A percentile compares a stretch with the other conserved stretches of the same genome.
Evolutionary conservation across 345 rosid species (phyloP).

Genomic region (Salix brachista): DNA sequence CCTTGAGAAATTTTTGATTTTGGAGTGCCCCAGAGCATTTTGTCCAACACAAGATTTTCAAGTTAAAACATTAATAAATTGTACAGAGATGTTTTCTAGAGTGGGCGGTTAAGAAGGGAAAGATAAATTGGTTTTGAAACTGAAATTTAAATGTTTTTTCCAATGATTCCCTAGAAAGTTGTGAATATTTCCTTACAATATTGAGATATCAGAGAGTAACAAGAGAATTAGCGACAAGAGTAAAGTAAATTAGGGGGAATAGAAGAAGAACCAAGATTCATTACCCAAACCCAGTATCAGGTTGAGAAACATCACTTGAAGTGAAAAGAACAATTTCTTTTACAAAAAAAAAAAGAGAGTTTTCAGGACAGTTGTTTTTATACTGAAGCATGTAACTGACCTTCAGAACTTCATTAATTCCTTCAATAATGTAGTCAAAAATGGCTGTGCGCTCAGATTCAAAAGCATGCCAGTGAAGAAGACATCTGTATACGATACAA

Average conservation of each 20-base stretch:
- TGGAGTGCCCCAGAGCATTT: no score
- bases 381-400: slow-evolving; percentile 27
- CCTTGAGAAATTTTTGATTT: no score
- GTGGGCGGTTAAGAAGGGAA: no score
- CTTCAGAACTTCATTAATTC: slow-evolving; percentile 81
- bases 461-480: slow-evolving; percentile 90
- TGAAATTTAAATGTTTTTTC: background rate
- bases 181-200: no score
- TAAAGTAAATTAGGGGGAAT: background rate
- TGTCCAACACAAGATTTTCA: no score
- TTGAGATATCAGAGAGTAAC: background rate
- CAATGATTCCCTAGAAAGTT: background rate
- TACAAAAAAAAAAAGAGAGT: background rate
- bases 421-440: slow-evolving; percentile 84
- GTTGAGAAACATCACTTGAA: background rate
- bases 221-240: background rate
- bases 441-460: slow-evolving; percentile 87
- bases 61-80: no score
- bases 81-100: no score
- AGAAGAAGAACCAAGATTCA: background rate
- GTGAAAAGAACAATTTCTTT: background rate
- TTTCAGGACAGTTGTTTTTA: background rate
- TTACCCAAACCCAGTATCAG: background rate
- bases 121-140: no score
- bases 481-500: slow-evolving; percentile 81